phyloP scores from a whole-genome alignment of 768 basidiomycete genomes.

The Stropharia rugosoannulata region DNA sequence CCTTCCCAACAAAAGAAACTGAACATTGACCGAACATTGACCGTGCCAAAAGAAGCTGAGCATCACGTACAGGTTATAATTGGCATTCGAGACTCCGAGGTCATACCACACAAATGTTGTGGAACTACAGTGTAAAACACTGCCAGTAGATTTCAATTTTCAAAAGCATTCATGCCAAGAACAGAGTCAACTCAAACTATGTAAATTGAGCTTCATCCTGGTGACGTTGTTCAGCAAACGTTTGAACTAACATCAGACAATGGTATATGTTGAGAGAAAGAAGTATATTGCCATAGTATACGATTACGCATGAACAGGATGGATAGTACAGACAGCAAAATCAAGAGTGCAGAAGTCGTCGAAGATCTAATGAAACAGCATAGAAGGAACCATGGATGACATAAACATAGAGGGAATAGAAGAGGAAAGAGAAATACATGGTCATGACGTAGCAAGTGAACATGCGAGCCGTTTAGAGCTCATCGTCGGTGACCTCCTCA shows the following conservation, averaged over 20 bases:
- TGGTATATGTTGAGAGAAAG: constrained; percentile 4
- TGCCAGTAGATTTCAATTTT: too few relatives aligned
- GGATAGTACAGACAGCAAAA: constrained; percentile 19
- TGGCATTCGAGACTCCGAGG: too few relatives aligned
- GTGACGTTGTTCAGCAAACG: too few relatives aligned
- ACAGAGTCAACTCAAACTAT: too few relatives aligned
- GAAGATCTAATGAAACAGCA: constrained; percentile 17
- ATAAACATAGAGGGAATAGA: constrained; percentile 11
- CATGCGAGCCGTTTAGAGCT: constrained; percentile 38
- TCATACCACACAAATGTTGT: too few relatives aligned
- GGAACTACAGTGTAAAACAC: too few relatives aligned
- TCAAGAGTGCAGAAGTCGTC: constrained; percentile 9
- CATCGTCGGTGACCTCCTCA: constrained; percentile 74
- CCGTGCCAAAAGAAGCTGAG: too few relatives aligned
- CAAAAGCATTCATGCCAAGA: too few relatives aligned
- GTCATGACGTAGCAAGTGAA: constrained; percentile 14
- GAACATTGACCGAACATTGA: too few relatives aligned
- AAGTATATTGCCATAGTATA: constrained; percentile 22
- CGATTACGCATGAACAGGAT: constrained; percentile 15
- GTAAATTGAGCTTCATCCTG: too few relatives aligned
- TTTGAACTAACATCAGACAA: constrained; percentile 1
- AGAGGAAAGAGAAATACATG: constrained; percentile 9
- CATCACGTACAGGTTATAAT: too few relatives aligned
- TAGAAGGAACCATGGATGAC: constrained; percentile 15
- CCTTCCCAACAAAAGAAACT: too few relatives aligned